Evolutionary conservation across 2,329 filamentous ascomycete genomes (phyloP), one percentile per base, ranked within the genome.

Genomic region (Exophiala alcalophila): DNA sequence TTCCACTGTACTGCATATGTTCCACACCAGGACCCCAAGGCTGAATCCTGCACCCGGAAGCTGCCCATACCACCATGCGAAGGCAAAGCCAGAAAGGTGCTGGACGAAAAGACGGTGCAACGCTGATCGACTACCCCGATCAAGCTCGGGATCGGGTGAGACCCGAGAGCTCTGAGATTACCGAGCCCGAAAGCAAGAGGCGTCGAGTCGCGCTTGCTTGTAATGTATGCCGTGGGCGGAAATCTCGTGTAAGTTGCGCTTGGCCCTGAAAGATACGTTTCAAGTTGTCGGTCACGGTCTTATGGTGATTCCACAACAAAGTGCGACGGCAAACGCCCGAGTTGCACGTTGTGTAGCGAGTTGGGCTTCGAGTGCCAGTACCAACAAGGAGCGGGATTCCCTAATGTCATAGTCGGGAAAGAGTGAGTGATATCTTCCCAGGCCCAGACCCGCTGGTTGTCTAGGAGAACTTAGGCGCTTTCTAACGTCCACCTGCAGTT

Each of bases 291-390:
- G 25, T 19, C n/a, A n/a, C 30, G 9, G n/a, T 27, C 33, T 44
- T n/a, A 21, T 14, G 14, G 14, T 14, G 10, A 5, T 10, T 32
- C 15, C 29, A 12, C 20, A 11, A 5, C 16, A 26, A 25, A 53
- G 50, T 53, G 50, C 26, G 47, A 50, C 39, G 50, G 50, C 16
- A 47, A 44, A n/a, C 57, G 66, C 11, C 69, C 69, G 11, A 63
- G 60, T 31, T 72, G 69, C 45, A 62, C 62, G 8, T 53, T 61
- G 21, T 72, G 69, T 40, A 50, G 40, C 15, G 61, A 65, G 23
- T 55, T 68, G 25, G 64, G 61, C 9, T 67, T 66, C 40, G 66
- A 69, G 9, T 72, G 69, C 51, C 54, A 61, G 21, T 72, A 72
- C 53, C 41, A 44, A 28, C 41, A 38, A 21, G 35, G 26, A 6